phyloP scores from a whole-genome alignment of 108 stramenopile genomes.

The Pseudonitzschia multiseries region DNA sequence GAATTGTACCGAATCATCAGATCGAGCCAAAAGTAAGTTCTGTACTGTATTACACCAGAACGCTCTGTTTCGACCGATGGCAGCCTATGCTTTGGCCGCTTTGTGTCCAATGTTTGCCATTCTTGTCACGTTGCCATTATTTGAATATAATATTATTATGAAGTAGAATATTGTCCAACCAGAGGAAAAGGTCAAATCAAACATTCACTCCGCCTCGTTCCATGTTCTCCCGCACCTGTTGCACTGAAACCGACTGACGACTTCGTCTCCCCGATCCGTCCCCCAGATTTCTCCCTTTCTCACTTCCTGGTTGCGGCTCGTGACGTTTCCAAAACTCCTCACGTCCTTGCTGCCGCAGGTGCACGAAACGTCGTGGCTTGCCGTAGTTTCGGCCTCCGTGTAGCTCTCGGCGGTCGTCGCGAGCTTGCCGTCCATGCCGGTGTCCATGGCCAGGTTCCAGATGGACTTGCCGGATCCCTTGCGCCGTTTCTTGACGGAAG shows the following conservation, averaged over 20 bases:
- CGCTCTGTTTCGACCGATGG: no score
- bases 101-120: no score
- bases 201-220: constrained; percentile 43
- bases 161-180: no score
- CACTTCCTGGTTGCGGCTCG: constrained; percentile 66
- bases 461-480: constrained; percentile 50
- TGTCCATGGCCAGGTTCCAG: constrained; percentile 63
- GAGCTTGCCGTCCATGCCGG: constrained; percentile 9
- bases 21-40: no score
- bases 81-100: no score
- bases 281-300: constrained; percentile 80
- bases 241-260: constrained; percentile 62
- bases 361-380: constrained; percentile 13
- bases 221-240: constrained; percentile 61
- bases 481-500: constrained; percentile 36
- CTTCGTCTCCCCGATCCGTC: constrained; percentile 55
- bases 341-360: constrained; percentile 57
- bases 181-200: no score
- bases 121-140: no score
- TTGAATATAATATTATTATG: no score
- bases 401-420: constrained; percentile 12
- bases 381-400: neutral
- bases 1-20: no score
- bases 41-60: no score
- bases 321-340: constrained; percentile 44